Conservation (phyloP, 371 early-diverging fungal genomes). For the Mycotypha africana region DNA sequence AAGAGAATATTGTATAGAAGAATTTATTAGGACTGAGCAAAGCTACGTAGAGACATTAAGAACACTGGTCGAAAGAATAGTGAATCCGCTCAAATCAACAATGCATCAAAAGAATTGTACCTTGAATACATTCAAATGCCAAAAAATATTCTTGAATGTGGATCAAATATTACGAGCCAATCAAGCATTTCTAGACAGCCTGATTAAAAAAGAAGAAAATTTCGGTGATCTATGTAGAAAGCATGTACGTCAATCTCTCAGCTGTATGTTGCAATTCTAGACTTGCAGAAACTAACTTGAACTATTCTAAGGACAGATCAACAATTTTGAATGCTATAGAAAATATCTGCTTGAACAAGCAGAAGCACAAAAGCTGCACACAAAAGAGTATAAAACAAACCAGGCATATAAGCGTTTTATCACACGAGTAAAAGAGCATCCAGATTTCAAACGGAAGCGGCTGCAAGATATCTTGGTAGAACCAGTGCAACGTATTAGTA, state of each 20-base stretch:
- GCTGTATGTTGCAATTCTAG: no score
- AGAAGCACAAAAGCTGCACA: conserved; percentile 29
- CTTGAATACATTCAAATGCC: conserved; percentile 32
- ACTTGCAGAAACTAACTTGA: no score
- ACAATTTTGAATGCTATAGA: conserved; percentile 39
- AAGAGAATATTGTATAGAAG: conserved; percentile 26
- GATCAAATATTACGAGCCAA: conserved; percentile 31
- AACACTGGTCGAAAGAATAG: conserved; percentile 25
- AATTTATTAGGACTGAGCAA: conserved; percentile 37
- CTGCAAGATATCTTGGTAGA: conserved; percentile 35
- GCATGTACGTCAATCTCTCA: no score
- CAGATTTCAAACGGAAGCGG: conserved; percentile 25
- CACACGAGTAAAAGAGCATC: conserved; percentile 20
- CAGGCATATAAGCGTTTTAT: conserved; percentile 28
- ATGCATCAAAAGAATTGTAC: conserved; percentile 20
- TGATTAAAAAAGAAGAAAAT: conserved; percentile 4
- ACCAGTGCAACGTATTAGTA: conserved; percentile 40
- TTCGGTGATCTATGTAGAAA: conserved; percentile 38
- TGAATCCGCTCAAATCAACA: conserved; percentile 19
- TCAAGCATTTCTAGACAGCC: conserved; percentile 24
- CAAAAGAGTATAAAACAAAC: conserved; percentile 32
- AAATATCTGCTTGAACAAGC: conserved; percentile 33
- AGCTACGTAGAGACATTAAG: conserved; percentile 34
- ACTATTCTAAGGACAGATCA: no score
- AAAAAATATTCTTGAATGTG: conserved; percentile 42